Base-by-base conservation (phyloP, 176 grass and related monocot species). In the Eleusine indica region DNA sequence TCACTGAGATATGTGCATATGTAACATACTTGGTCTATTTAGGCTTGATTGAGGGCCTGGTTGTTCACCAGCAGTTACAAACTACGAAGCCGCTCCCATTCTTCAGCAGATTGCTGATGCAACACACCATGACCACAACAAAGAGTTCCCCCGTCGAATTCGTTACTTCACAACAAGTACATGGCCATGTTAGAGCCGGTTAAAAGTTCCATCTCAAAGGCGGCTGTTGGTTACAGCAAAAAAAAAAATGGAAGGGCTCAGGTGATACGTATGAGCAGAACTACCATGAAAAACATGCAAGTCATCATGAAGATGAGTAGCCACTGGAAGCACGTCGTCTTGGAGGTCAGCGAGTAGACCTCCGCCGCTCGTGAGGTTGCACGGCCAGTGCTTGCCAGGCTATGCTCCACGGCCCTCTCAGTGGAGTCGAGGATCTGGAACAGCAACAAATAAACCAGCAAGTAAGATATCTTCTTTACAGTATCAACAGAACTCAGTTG, bases 241-340 rank as follows among this genome's bases (percentile, higher is more conserved):
- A 35, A 35, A 14, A 40, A 67, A 2, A 35, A 35, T 35, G 32
- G 32, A 35, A 35, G 32, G 48, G 7, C 11, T 94, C 74, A 98
- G 46, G 96, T 98, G 57, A 95, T 63, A 41, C 91, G 87, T 39
- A 98, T 95, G 70, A 95, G 93, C 32, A 98, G 85, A 83, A 98
- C 83, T 54, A 95, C 96, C 96, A 93, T 98, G 68, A 98, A 37
- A 81, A 95, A 98, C 64, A 95, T 86, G 66, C 92, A 90, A 39
- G 89, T 93, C 96, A 98, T 93, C 57, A 85, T 1, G 66, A 98
- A 92, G 65, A 98, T 88, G 76, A 98, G 84, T 81, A 98, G 70
- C 89, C 96, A 98, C 18, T 90, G 92, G 83, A 90, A 98, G 89
- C 96, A 93, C 16, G 92, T 94, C 3, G 93, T 98, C 84, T 94